Percentiles rank a stretch among this genome's conserved stretches.
phyloP scores from a whole-genome alignment of 2,329 filamentous ascomycete genomes.

The Colletotrichum limetticola region DNA sequence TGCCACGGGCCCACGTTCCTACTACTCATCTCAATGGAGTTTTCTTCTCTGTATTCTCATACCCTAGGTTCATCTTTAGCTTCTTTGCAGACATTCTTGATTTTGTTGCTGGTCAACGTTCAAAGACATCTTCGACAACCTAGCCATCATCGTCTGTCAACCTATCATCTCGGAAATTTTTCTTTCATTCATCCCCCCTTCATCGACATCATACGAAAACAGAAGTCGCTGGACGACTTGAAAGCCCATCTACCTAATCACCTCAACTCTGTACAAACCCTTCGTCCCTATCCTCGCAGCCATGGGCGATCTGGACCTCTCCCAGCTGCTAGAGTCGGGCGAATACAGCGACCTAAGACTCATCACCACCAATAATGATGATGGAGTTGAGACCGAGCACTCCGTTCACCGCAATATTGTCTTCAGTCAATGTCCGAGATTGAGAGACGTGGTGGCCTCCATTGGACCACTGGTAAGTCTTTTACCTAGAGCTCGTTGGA shows the following conservation, averaged over 20 bases:
- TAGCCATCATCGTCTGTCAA: not conserved
- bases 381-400: not conserved
- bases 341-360: not conserved
- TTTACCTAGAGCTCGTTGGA: not conserved
- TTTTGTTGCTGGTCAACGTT: not conserved
- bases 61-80: not conserved
- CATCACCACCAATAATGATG: not conserved
- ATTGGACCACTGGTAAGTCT: not conserved
- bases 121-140: not conserved
- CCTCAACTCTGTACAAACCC: not conserved
- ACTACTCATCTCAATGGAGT: not conserved
- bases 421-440: not conserved
- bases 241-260: not conserved
- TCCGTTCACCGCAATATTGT: conserved; percentile 1
- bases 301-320: conserved; percentile 10
- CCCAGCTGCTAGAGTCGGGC: not conserved
- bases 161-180: not conserved
- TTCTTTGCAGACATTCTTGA: not conserved
- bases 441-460: not conserved
- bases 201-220: not conserved
- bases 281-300: not conserved
- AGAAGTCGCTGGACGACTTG: not conserved
- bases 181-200: not conserved
- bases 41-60: not conserved
- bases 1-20: not conserved